Conservation (phyloP, 2,329 filamentous ascomycete genomes). For the Graphilbum ipis-grandicollis region DNA sequence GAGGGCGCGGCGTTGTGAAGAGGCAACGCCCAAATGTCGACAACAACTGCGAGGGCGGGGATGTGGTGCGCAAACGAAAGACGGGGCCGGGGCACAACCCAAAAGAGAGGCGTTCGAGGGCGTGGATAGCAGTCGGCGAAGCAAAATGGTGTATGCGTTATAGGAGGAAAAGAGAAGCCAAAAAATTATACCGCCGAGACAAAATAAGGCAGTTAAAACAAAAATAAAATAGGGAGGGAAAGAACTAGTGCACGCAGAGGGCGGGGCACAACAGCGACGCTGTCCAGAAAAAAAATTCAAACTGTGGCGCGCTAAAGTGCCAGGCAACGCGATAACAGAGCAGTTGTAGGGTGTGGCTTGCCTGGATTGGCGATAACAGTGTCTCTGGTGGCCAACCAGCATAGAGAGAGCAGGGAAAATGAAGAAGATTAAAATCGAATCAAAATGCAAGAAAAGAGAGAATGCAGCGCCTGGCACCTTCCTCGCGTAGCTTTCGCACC, state of each 20-base stretch:
- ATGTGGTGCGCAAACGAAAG: background rate
- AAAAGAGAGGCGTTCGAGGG: background rate
- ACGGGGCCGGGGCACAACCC: background rate
- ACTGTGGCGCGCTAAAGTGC: slow-evolving; percentile 5
- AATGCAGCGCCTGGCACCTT: too few species aligned
- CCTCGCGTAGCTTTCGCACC: too few species aligned
- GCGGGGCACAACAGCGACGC: background rate
- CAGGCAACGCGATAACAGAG: too few species aligned
- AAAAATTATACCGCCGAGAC: slow-evolving; percentile 3
- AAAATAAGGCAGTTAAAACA: background rate
- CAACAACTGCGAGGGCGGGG: too few species aligned
- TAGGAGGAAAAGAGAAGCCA: background rate
- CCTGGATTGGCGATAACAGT: too few species aligned
- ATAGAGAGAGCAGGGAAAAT: too few species aligned
- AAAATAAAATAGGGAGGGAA: background rate
- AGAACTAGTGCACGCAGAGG: slow-evolving; percentile 1
- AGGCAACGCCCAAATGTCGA: too few species aligned
- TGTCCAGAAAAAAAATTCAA: slow-evolving; percentile 2
- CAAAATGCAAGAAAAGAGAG: too few species aligned
- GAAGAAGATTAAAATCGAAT: too few species aligned
- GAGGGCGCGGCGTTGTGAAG: background rate
- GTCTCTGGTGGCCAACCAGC: too few species aligned
- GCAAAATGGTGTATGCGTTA: background rate
- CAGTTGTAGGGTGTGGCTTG: too few species aligned
- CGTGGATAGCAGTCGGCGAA: background rate